Percentiles rank a stretch among this genome's conserved stretches.
These are phyloP conservation scores for Fusarium euwallaceae DNA, from an alignment of 2,329 filamentous ascomycete species.

Conservation along the genomic window DNA sequence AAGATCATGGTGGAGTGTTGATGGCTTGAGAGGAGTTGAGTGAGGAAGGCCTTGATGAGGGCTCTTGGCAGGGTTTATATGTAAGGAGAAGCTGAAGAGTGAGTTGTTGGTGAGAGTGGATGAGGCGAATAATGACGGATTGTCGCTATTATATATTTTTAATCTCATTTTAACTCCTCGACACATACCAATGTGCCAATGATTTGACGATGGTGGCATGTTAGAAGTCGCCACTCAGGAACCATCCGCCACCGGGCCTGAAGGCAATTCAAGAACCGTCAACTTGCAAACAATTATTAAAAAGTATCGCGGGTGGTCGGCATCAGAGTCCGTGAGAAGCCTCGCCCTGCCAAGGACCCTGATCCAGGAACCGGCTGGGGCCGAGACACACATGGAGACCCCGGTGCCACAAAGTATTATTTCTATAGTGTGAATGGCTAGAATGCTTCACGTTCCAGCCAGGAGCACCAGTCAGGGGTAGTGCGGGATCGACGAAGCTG, in stretches of 20 bases:
- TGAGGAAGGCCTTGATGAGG: background rate
- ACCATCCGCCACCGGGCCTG: background rate
- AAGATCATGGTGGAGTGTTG: background rate
- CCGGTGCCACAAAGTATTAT: background rate
- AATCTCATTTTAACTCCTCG: background rate
- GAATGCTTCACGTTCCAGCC: background rate
- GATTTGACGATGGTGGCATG: background rate
- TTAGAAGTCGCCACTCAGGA: background rate
- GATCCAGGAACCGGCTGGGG: background rate
- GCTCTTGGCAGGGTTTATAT: background rate
- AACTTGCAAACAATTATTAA: background rate
- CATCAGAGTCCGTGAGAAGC: background rate
- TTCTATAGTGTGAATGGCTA: background rate
- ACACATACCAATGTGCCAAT: background rate
- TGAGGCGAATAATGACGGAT: background rate
- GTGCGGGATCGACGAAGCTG: background rate
- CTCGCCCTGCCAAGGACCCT: background rate
- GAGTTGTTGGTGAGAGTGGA: background rate
- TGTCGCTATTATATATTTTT: background rate
- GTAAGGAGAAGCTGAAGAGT: background rate
- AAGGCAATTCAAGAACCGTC: background rate
- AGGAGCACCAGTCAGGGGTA: background rate
- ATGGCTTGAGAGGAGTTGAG: background rate
- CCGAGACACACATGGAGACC: background rate
- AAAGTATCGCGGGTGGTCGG: background rate